These are phyloP conservation scores for Xylariaceae sp. DNA, from an alignment of 2,329 filamentous ascomycete genomes.

Conservation along the genomic window DNA sequence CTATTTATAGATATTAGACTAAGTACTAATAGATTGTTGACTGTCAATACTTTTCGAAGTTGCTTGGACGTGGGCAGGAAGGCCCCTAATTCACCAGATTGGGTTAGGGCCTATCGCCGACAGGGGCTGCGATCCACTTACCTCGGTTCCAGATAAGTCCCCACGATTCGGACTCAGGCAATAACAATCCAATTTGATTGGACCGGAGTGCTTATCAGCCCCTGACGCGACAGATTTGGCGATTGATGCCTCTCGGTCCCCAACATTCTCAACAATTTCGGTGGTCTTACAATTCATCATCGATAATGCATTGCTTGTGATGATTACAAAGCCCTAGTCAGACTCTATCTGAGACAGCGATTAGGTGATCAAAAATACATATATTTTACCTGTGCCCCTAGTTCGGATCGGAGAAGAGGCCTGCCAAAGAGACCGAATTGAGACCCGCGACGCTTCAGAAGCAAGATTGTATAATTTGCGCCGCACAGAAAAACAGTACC, in stretches of 20 bases:
- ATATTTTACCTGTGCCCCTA: not conserved
- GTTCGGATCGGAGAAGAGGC: not conserved
- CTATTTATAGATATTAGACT: no score
- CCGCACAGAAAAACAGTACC: not conserved
- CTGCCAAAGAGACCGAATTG: not conserved
- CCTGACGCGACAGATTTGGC: no score
- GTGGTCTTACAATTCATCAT: not conserved
- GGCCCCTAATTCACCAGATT: no score
- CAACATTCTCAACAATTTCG: slow-evolving; percentile 17
- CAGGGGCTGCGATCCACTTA: not conserved
- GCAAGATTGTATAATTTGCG: not conserved
- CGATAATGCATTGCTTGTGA: slow-evolving; percentile 8
- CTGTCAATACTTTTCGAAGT: no score
- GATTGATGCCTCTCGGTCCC: slow-evolving; percentile 5
- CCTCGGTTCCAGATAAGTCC: not conserved
- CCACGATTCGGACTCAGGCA: no score
- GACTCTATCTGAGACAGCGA: no score
- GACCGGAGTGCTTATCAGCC: slow-evolving; percentile 3
- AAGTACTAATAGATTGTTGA: no score
- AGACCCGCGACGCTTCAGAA: not conserved
- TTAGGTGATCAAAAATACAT: not conserved
- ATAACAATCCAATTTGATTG: slow-evolving; percentile 13
- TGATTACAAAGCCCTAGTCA: slow-evolving; percentile 2
- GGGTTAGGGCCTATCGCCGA: no score
- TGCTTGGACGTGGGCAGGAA: no score